phyloP scores from a whole-genome alignment of 495 filamentous ascomycete genomes.

The Neurospora sp. region DNA sequence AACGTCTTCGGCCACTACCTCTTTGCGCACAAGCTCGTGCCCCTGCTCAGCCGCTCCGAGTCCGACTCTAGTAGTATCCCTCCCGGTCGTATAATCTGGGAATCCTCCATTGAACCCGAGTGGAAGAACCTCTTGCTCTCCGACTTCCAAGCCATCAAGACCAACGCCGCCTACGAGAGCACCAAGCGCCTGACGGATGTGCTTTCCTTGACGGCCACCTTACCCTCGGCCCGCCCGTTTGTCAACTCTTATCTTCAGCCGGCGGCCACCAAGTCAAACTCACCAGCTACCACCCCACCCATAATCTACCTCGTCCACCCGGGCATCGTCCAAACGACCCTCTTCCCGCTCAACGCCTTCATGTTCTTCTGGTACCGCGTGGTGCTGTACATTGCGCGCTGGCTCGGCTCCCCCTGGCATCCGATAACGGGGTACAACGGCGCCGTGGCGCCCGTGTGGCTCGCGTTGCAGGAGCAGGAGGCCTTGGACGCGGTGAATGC shows the following conservation, averaged over 20 bases:
- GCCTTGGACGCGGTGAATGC: constrained; percentile 46
- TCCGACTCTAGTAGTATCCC: constrained; percentile 21
- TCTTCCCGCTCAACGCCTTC: constrained; percentile 59
- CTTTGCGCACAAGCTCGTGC: constrained; percentile 67
- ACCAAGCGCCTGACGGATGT: constrained; percentile 81
- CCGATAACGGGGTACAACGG: constrained; percentile 63
- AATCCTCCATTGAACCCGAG: constrained; percentile 64
- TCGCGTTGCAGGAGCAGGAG: constrained; percentile 59
- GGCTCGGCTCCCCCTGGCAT: constrained; percentile 84
- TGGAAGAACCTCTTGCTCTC: constrained; percentile 43
- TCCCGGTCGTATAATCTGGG: constrained; percentile 66
- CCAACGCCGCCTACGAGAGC: constrained; percentile 61
- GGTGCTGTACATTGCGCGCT: constrained; percentile 62
- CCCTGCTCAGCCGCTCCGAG: constrained; percentile 50
- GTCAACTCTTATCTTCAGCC: constrained; percentile 28
- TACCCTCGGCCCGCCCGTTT: constrained; percentile 53
- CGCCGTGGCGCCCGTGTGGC: constrained; percentile 64
- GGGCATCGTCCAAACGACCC: constrained; percentile 71
- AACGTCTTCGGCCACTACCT: constrained; percentile 96
- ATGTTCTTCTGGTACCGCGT: constrained; percentile 47
- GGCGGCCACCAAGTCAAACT: background rate
- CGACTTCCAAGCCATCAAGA: constrained; percentile 68
- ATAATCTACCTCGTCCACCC: constrained; percentile 74
- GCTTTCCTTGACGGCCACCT: constrained; percentile 60
- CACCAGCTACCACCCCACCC: constrained; percentile 25